These are phyloP conservation scores for Neopestalotiopsis sp. DNA, from an alignment of 2,329 filamentous ascomycete species.

Conservation along the genomic window DNA sequence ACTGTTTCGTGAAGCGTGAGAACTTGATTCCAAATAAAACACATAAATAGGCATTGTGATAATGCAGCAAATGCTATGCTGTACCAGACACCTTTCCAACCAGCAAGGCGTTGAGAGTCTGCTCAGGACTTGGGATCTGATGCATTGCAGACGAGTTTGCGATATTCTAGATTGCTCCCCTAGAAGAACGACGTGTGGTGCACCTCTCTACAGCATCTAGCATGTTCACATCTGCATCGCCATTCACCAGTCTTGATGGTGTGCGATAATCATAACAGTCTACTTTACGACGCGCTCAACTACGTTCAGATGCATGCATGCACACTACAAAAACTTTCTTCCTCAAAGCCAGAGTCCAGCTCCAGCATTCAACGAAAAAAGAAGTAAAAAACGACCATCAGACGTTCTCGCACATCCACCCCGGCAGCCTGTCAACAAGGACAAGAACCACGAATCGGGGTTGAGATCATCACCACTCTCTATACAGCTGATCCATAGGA, in stretches of 20 bases:
- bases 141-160: no score
- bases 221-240: no score
- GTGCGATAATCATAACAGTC: no score
- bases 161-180: no score
- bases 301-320: not conserved
- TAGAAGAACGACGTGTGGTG: no score
- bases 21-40: not conserved
- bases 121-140: no score
- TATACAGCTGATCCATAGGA: slow-evolving; percentile 63
- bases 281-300: not conserved
- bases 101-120: no score
- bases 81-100: no score
- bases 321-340: slow-evolving; percentile 44
- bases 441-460: slow-evolving; percentile 69
- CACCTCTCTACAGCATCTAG: no score
- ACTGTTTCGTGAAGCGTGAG: slow-evolving; percentile 51
- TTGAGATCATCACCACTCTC: slow-evolving; percentile 95
- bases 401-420: slow-evolving; percentile 88
- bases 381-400: slow-evolving; percentile 70
- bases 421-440: slow-evolving; percentile 74
- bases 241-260: no score
- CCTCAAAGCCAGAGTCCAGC: slow-evolving; percentile 54
- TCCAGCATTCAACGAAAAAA: slow-evolving; percentile 60
- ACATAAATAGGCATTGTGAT: not conserved
- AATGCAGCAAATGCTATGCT: no score